phyloP scores from a whole-genome alignment of 768 basidiomycete species.

The Mycena venus region DNA sequence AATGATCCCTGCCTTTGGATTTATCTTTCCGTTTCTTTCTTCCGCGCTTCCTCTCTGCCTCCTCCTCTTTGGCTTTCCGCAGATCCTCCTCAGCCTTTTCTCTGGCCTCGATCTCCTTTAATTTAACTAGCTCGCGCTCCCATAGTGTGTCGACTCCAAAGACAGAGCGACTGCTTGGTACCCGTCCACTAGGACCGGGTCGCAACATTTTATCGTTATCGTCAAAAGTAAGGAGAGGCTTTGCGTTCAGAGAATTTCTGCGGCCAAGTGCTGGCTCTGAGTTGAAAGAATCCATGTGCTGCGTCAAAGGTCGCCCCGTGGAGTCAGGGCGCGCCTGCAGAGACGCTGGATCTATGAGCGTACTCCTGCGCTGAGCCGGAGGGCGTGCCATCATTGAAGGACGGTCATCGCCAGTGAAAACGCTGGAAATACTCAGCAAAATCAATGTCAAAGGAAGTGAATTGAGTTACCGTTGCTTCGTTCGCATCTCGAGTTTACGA shows the following conservation, averaged over 20 bases:
- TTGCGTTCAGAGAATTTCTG: conserved; percentile 65
- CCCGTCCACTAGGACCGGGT: conserved; percentile 41
- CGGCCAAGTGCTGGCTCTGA: conserved; percentile 53
- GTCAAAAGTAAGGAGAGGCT: conserved; percentile 78
- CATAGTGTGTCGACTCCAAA: conserved; percentile 95
- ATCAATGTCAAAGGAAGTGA: not conserved
- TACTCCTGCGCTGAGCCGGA: conserved; percentile 66
- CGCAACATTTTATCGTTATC: conserved; percentile 57
- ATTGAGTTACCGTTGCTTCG: conserved; percentile 79
- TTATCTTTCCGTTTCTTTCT: conserved; percentile 58
- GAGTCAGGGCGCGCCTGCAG: conserved; percentile 51
- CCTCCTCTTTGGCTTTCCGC: conserved; percentile 59
- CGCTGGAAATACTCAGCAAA: conserved; percentile 57
- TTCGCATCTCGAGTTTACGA: conserved; percentile 86
- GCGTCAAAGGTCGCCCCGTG: conserved; percentile 56
- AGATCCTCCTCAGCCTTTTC: conserved; percentile 74
- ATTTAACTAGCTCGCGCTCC: conserved; percentile 89
- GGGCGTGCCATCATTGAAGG: conserved; percentile 94
- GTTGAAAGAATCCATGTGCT: conserved; percentile 59
- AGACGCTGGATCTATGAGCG: conserved; percentile 80
- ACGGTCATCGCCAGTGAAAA: conserved; percentile 89
- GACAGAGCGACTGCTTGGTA: conserved; percentile 75
- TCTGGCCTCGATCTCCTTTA: conserved; percentile 79
- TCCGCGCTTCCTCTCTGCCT: conserved; percentile 60
- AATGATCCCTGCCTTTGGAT: conserved; percentile 12